Conservation (phyloP, 2,329 filamentous ascomycete genomes). For the Colletotrichum sublineola region DNA sequence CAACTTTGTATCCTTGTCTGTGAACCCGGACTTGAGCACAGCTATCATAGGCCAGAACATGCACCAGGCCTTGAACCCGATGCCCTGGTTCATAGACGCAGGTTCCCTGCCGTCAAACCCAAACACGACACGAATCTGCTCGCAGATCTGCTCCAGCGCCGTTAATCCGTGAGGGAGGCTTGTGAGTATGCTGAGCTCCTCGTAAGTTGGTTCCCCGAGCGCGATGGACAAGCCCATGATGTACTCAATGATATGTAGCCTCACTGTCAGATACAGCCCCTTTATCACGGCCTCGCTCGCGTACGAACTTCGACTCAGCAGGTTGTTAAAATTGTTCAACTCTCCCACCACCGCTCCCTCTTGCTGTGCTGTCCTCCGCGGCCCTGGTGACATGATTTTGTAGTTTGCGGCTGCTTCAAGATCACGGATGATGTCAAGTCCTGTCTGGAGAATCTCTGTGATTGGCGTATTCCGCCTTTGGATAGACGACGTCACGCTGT, state of each 20-base stretch:
- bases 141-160: conserved; percentile 36
- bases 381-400: neutral
- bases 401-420: conserved; percentile 29
- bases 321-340: conserved; percentile 19
- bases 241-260: conserved; percentile 25
- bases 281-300: conserved; percentile 41
- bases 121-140: conserved; percentile 30
- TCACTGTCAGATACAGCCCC: conserved; percentile 29
- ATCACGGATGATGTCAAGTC: conserved; percentile 31
- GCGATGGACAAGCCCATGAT: conserved; percentile 27
- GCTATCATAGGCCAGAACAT: conserved; percentile 39
- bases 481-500: neutral
- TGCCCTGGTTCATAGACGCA: conserved; percentile 10
- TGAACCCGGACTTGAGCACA: conserved; percentile 24
- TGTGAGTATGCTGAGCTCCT: conserved; percentile 22
- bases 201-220: conserved; percentile 27
- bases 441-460: conserved; percentile 8
- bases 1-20: conserved; percentile 10
- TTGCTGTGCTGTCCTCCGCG: neutral
- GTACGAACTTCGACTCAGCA: conserved; percentile 40
- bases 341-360: neutral
- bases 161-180: conserved; percentile 36
- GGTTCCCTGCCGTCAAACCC: conserved; percentile 32
- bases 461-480: neutral
- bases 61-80: conserved; percentile 33